Conservation (phyloP, 2,329 filamentous ascomycete species). For the Neofusicoccum kwambonambiense region DNA sequence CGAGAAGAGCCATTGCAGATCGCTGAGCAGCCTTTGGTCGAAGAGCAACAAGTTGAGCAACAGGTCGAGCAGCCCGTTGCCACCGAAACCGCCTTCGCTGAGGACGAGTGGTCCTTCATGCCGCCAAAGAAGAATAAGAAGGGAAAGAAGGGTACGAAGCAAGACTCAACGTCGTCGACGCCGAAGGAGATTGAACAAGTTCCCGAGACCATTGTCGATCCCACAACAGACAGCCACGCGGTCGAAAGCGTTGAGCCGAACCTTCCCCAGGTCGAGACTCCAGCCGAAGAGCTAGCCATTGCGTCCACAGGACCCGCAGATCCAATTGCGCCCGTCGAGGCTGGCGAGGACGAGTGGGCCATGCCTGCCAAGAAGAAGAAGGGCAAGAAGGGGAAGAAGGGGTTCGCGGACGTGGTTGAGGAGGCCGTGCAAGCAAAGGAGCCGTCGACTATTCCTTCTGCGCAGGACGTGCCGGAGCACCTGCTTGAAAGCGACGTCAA, state of each 20-base stretch:
- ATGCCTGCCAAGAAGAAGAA: conserved; percentile 24
- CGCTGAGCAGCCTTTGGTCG: not conserved
- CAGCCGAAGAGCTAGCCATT: not conserved
- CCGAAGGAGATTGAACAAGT: not conserved
- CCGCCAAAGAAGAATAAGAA: conserved; percentile 16
- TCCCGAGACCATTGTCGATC: not conserved
- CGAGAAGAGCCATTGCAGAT: not conserved
- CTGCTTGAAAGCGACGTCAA: not conserved
- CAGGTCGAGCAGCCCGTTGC: not conserved
- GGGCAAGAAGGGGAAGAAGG: conserved; percentile 24
- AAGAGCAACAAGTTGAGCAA: not conserved
- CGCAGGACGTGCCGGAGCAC: not conserved
- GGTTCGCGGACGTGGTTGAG: not conserved
- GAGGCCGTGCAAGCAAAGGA: not conserved
- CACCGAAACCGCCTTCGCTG: conserved; percentile 2
- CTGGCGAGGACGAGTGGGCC: conserved; percentile 18
- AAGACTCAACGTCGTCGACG: not conserved
- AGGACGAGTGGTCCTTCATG: conserved; percentile 1
- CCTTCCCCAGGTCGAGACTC: not conserved
- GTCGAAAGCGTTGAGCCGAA: not conserved
- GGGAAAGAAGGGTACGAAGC: conserved; percentile 17
- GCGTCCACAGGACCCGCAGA: not conserved
- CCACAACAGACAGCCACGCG: not conserved
- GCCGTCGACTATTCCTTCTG: not conserved
- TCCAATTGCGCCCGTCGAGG: not conserved